Conservation (phyloP, 495 filamentous ascomycete species). For the Penicillium herquei region DNA sequence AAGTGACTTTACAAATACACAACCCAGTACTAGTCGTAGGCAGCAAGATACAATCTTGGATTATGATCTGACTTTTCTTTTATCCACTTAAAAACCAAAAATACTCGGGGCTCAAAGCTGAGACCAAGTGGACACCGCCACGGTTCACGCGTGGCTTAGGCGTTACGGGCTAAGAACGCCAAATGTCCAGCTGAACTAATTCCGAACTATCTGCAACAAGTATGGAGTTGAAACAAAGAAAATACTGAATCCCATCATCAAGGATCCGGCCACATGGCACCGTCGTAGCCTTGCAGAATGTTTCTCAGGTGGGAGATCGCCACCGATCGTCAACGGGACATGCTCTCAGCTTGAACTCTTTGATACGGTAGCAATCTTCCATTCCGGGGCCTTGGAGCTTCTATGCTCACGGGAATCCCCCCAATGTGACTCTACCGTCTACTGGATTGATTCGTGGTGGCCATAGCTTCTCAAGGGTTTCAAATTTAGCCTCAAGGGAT, state of each 20-base stretch:
- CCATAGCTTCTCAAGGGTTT: constrained; percentile 1
- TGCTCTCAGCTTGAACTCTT: constrained; percentile 11
- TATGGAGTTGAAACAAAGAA: background rate
- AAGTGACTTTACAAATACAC: no score
- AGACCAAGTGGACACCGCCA: background rate
- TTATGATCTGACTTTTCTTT: background rate
- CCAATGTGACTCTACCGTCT: constrained; percentile 13
- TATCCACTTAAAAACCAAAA: no score
- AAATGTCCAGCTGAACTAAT: no score
- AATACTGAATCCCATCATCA: background rate
- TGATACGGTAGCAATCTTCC: constrained; percentile 31
- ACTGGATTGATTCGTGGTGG: background rate
- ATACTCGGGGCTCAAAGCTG: no score
- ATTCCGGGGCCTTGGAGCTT: constrained; percentile 6
- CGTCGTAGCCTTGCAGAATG: constrained; percentile 31
- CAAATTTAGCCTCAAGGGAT: constrained; percentile 16
- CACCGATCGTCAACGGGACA: constrained; percentile 20
- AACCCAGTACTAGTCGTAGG: background rate
- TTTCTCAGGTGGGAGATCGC: constrained; percentile 16
- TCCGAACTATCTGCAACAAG: no score
- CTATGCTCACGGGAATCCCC: constrained; percentile 13
- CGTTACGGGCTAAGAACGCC: no score
- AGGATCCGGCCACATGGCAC: constrained; percentile 23
- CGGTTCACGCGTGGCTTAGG: background rate
- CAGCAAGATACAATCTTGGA: constrained; percentile 1